Percentiles rank a stretch among this genome's conserved stretches.
These are phyloP conservation scores for Ceratocystis diversiconidia DNA, from an alignment of 2,329 filamentous ascomycete genomes.

Conservation along the genomic window DNA sequence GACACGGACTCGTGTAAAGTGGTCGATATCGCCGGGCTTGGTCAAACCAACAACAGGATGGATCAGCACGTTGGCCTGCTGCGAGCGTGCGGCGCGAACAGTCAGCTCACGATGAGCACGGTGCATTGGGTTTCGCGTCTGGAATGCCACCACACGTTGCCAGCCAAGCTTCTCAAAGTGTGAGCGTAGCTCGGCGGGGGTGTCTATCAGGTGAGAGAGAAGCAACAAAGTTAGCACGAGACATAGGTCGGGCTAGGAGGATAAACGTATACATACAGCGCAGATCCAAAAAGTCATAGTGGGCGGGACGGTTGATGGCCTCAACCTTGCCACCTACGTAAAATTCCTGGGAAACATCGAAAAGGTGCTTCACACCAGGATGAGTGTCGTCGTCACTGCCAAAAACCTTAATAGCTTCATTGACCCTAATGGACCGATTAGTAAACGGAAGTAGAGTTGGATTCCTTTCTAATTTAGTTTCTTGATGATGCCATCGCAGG, in stretches of 20 bases:
- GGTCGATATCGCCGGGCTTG: conserved; percentile 98
- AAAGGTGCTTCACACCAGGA: conserved; percentile 83
- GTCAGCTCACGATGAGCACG: conserved; percentile 95
- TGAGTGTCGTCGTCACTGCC: conserved; percentile 80
- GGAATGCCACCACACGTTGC: conserved; percentile 95
- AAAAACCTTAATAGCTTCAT: conserved; percentile 89
- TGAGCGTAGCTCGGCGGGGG: conserved; percentile 80
- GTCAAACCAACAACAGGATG: conserved; percentile 97
- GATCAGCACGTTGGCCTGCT: conserved; percentile 97
- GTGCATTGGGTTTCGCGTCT: conserved; percentile 99
- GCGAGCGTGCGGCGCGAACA: conserved; percentile 84
- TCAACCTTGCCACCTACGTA: conserved; percentile 95
- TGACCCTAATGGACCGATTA: conserved; percentile 38
- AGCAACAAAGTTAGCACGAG: conserved; percentile 17
- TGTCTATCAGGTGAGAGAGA: conserved; percentile 39
- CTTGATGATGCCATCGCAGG: conserved; percentile 17
- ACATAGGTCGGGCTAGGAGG: neutral
- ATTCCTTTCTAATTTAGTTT: conserved; percentile 3
- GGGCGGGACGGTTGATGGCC: conserved; percentile 85
- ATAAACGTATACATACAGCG: conserved; percentile 51
- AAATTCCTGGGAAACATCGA: conserved; percentile 65
- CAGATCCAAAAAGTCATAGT: conserved; percentile 97
- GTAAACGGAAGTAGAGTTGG: conserved; percentile 18
- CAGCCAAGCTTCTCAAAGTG: conserved; percentile 99
- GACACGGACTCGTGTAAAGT: conserved; percentile 97